Evolutionary conservation across 768 basidiomycete genomes (phyloP).

Genomic region (Suillus sp.): DNA sequence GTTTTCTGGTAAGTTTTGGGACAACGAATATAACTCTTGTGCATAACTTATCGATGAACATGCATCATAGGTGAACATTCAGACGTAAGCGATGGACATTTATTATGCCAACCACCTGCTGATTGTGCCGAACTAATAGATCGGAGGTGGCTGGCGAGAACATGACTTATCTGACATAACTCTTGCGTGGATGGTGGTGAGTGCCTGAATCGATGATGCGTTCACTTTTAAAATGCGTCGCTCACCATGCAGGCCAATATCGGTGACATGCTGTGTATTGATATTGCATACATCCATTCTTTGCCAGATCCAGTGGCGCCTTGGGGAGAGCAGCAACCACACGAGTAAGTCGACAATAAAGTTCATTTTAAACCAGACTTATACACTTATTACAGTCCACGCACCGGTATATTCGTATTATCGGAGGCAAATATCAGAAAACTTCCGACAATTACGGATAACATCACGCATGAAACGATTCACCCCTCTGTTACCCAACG

Average conservation of each 20-base stretch:
- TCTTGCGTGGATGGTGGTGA: constrained; percentile 64
- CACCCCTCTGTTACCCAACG: constrained; percentile 59
- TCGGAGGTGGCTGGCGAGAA: constrained; percentile 67
- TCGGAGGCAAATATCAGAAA: constrained; percentile 47
- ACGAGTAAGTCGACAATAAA: constrained; percentile 49
- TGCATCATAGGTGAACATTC: constrained; percentile 33
- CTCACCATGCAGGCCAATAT: constrained; percentile 51
- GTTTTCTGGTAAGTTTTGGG: constrained; percentile 58
- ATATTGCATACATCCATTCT: constrained; percentile 51
- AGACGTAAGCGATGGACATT: constrained; percentile 17
- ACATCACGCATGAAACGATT: constrained; percentile 58
- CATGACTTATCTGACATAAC: constrained; percentile 71
- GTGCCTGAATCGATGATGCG: constrained; percentile 23
- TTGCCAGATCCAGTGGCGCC: constrained; percentile 52
- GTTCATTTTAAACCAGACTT: constrained; percentile 6
- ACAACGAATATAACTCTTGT: neutral
- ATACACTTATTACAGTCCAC: constrained; percentile 39
- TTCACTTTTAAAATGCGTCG: neutral
- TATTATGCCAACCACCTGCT: constrained; percentile 4
- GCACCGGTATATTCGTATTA: constrained; percentile 55
- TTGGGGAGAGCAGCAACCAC: constrained; percentile 66
- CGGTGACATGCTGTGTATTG: constrained; percentile 55
- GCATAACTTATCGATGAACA: neutral
- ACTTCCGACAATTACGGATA: constrained; percentile 46
- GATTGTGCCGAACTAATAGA: constrained; percentile 37